Evolutionary conservation across 371 early-diverging fungal genomes (phyloP).

Genomic region (Choanephora cucurbitarum): DNA sequence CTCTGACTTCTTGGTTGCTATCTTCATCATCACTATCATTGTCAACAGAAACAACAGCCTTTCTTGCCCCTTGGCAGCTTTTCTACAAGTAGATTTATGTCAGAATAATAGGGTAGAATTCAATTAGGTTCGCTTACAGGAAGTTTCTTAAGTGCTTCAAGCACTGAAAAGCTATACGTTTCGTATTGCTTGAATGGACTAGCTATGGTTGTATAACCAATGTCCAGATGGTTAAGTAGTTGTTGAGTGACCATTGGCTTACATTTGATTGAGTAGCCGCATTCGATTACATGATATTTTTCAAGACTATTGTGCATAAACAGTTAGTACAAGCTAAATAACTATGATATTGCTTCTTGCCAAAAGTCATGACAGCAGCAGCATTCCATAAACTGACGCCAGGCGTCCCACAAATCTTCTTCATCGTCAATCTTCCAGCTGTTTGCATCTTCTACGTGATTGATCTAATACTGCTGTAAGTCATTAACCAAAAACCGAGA

Average conservation of each 20-base stretch:
- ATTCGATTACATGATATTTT: constrained; percentile 15
- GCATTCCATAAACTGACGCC: not conserved
- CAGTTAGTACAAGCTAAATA: not conserved
- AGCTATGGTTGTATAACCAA: not conserved
- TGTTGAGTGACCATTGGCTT: constrained; percentile 9
- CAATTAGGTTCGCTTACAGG: not conserved
- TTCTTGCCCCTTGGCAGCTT: not conserved
- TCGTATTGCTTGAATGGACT: not conserved
- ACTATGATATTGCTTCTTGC: not conserved
- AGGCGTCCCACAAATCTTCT: not conserved
- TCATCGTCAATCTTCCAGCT: not conserved
- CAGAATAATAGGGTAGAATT: not conserved
- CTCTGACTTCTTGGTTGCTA: not conserved
- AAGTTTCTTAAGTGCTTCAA: not conserved
- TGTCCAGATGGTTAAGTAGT: constrained; percentile 3
- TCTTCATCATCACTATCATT: not conserved
- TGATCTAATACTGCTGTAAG: not conserved
- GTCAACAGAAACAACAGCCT: not conserved
- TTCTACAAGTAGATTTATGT: not conserved
- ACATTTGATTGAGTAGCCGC: constrained; percentile 19
- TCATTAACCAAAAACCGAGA: not conserved
- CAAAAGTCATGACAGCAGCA: not conserved
- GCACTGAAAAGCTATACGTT: not conserved
- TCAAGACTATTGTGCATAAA: not conserved
- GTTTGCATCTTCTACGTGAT: not conserved